Evolutionary conservation across 2,329 filamentous ascomycete genomes (phyloP), one percentile per base, ranked within the genome.

Genomic region (Claviceps quebecensis): DNA sequence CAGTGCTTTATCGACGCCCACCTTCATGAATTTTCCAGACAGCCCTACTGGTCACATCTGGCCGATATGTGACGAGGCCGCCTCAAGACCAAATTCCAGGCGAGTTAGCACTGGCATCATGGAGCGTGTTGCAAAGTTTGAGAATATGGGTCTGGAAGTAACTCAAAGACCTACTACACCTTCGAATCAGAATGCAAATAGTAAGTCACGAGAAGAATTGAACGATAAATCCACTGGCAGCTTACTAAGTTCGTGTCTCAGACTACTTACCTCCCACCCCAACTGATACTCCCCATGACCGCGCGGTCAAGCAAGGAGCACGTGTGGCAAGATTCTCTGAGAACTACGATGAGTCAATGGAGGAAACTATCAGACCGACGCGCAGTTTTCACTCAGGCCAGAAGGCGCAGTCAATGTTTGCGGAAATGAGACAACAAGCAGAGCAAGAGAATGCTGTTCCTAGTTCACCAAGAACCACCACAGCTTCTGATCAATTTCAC

Each of bases 201-300:
- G 83, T 85, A 71, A 69, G 80, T 59, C 22, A 65, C 37, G 19
- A 34, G 19, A 11, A 23, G 7, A 23, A 22, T 14, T 17, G 34
- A 38, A 3, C 16, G 6, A 11, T 36, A 23, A 19, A 14, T 26
- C 16, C 23, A 16, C 9, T 45, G n/a, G 34, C 54, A 41, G 41
- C 36, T 49, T 49, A 48, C n/a, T 54, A 11, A 48, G 16, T 53
- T 49, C 45, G 47, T 48, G 51, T 45, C 54, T 37, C 53, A 82
- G 81, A 70, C 57, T 83, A 80, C 59, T 78, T 79, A 56, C 83
- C 83, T 52, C 76, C 82, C 45, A 87, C 84, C 29, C 83, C 84
- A 50, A 77, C 76, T 59, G 78, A 80, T 49, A 85, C 81, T 19
- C 82, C 83, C 44, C 72, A 75, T 55, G 67, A 74, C 54, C 67